Base-by-base conservation (phyloP, 352 stramenopile species). In the Globisporangium cederbergense region DNA sequence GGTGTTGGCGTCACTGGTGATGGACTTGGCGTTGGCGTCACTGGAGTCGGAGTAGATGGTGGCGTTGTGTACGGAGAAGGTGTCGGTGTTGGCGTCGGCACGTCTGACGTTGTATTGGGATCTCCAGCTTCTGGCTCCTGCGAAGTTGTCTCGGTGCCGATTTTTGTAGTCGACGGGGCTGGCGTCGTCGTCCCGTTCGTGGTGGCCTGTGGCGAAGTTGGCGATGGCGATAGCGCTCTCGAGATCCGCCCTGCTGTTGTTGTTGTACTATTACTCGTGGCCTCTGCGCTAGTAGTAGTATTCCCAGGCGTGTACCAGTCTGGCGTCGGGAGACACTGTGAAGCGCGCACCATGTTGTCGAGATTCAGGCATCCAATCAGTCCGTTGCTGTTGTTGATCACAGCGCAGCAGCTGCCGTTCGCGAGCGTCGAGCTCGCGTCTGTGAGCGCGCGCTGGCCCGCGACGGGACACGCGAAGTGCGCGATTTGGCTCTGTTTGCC, bases 401-500 rank as follows among this genome's bases (percentile, higher is more conserved):
- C 64, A 3, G 78, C 73, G 46, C 78, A 88, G 72, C 78, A 88
- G 56, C 72, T 83, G 56, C 78, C 76, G 25, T 30, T 34, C 14
- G 50, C 25, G 10, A 88, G 52, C 36, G 45, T 54, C 8, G 42
- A 47, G 9, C 11, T 16, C 0, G 13, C 22, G 2, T 67, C 66
- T 8, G 53, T 70, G 28, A 64, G n/a, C 7, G 25, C 57, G 4
- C 51, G 50, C 25, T 71, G 65, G 25, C 76, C 76, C 11, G 62
- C 58, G 7, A 43, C 49, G 3, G 78, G 78, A 51, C 78, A 88
- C 0, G 67, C 66, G n/a, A 78, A 68, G 9, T 43, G 32, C 8
- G 46, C 28, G 60, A 66, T 34, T 4, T 34, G 3, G 13, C 50
- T 40, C 7, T 64, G 32, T 0, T 40, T 57, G 2, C 78, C 78